Percentiles rank a stretch among this genome's conserved stretches.
phyloP scores from a whole-genome alignment of 805 yeast genomes.

The Candida caryicola region DNA sequence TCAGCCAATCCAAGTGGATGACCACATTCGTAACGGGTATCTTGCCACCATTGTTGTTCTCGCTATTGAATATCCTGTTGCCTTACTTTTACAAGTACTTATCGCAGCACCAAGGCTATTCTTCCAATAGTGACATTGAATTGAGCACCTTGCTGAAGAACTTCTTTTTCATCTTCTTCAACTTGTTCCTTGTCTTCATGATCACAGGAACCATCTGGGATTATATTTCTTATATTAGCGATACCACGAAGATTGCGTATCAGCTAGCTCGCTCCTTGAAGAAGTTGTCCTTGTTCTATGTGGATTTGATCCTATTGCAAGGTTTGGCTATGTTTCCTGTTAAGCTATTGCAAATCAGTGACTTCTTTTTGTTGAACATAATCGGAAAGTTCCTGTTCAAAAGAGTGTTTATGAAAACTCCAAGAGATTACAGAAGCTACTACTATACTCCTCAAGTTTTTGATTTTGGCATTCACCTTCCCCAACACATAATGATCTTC shows the following conservation, averaged over 20 bases:
- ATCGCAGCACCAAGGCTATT: slow-evolving; percentile 50
- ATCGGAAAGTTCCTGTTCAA: slow-evolving; percentile 39
- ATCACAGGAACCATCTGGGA: slow-evolving; percentile 62
- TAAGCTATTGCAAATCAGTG: slow-evolving; percentile 54
- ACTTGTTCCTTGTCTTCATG: slow-evolving; percentile 59
- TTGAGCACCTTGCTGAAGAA: slow-evolving; percentile 55
- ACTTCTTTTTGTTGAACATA: slow-evolving; percentile 44
- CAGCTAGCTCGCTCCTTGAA: slow-evolving; percentile 53
- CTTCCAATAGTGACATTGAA: slow-evolving; percentile 58
- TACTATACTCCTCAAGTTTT: slow-evolving; percentile 58
- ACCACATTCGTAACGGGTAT: slow-evolving; percentile 60
- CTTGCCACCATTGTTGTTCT: slow-evolving; percentile 58
- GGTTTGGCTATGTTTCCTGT: slow-evolving; percentile 66
- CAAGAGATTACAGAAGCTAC: slow-evolving; percentile 49
- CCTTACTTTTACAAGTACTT: slow-evolving; percentile 56
- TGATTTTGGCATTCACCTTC: slow-evolving; percentile 59
- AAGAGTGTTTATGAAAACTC: slow-evolving; percentile 43
- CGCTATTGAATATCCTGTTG: slow-evolving; percentile 48
- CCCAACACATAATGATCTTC: slow-evolving; percentile 59
- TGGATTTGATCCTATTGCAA: slow-evolving; percentile 64
- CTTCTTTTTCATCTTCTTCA: slow-evolving; percentile 58
- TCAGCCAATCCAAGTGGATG: slow-evolving; percentile 48
- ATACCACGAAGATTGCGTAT: slow-evolving; percentile 57
- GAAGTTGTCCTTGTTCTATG: slow-evolving; percentile 51
- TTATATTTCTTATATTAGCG: slow-evolving; percentile 54